These are phyloP conservation scores for Xylariaceae sp. DNA, from an alignment of 2,329 filamentous ascomycete genomes.

Conservation along the genomic window DNA sequence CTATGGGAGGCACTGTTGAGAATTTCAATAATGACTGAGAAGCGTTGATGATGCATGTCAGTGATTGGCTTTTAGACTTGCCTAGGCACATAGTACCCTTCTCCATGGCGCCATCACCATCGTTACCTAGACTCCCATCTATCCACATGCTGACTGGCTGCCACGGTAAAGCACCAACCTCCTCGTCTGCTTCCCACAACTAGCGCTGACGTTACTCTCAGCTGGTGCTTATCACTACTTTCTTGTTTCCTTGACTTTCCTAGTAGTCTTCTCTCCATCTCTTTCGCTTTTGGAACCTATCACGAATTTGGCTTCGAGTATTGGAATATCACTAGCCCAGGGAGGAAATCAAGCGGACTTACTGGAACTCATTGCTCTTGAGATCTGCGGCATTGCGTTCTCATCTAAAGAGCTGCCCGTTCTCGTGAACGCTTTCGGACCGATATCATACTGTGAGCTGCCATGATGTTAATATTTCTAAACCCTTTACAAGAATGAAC, in stretches of 20 bases:
- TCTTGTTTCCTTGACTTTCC: slow-evolving; percentile 34
- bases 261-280: slow-evolving; percentile 20
- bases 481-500: background rate
- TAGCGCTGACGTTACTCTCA: too few species aligned
- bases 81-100: slow-evolving; percentile 34
- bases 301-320: slow-evolving; percentile 1
- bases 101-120: slow-evolving; percentile 15
- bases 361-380: slow-evolving; percentile 33
- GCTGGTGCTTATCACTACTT: slow-evolving; percentile 41
- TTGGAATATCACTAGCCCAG: background rate
- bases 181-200: too few species aligned
- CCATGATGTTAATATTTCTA: background rate
- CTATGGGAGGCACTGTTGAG: slow-evolving; percentile 21
- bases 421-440: slow-evolving; percentile 46
- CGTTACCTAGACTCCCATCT: slow-evolving; percentile 31
- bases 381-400: slow-evolving; percentile 43
- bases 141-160: slow-evolving; percentile 39
- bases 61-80: slow-evolving; percentile 30
- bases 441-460: slow-evolving; percentile 42
- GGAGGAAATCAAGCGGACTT: slow-evolving; percentile 20
- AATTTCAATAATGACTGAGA: slow-evolving; percentile 19
- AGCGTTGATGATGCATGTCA: slow-evolving; percentile 20
- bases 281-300: slow-evolving; percentile 8
- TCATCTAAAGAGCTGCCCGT: slow-evolving; percentile 40
- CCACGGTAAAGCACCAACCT: slow-evolving; percentile 44